These are phyloP conservation scores for Paspalum vaginatum DNA, from an alignment of 176 grass and related monocot species.

Conservation along the genomic window DNA sequence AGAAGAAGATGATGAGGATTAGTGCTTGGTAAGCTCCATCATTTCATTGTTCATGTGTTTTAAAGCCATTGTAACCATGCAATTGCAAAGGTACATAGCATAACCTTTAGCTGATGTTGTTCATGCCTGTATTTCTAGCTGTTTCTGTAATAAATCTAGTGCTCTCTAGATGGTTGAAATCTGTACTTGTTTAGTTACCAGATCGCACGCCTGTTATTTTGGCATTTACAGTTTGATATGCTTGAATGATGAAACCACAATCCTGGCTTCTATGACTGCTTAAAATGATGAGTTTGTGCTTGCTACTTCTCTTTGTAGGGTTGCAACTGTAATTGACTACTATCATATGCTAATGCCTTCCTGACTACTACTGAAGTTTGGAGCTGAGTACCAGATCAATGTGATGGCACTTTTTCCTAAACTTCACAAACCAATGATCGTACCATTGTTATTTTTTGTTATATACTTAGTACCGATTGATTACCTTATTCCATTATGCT, in stretches of 20 bases:
- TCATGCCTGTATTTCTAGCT: not conserved
- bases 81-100: conserved; percentile 1
- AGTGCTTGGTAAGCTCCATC: conserved; percentile 45
- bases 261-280: not conserved
- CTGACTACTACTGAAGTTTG: conserved; percentile 3
- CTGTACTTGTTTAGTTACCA: not conserved
- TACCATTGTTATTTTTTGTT: conserved; percentile 4
- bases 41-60: conserved; percentile 31
- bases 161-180: not conserved
- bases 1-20: conserved; percentile 97
- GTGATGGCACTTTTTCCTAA: not conserved
- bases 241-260: not conserved
- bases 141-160: conserved; percentile 2
- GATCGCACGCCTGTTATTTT: not conserved
- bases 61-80: not conserved
- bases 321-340: conserved; percentile 21
- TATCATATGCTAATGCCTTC: not conserved
- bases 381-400: conserved; percentile 3
- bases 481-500: not conserved
- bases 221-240: not conserved
- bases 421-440: not conserved
- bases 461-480: not conserved
- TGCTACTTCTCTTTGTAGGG: not conserved
- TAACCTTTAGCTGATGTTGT: conserved; percentile 17
- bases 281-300: conserved; percentile 14